These are phyloP conservation scores for Pythium scleroteichum DNA, from an alignment of 352 stramenopile species.

Conservation along the genomic window DNA sequence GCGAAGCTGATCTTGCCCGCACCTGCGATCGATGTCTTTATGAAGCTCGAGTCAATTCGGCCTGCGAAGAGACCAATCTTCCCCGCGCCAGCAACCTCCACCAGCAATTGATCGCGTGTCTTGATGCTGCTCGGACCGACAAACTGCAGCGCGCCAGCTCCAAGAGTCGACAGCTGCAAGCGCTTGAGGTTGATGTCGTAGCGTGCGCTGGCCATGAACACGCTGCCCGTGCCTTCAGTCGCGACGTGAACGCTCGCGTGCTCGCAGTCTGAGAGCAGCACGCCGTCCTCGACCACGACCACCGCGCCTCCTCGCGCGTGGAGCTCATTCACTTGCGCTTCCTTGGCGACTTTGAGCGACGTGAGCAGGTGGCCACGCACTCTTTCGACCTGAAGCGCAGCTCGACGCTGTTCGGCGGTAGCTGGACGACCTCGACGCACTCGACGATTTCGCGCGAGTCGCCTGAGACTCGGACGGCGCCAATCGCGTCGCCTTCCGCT, in stretches of 20 bases:
- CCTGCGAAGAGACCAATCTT: not conserved
- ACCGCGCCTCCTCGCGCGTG: not conserved
- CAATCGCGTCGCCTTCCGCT: not conserved
- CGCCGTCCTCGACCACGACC: conserved; percentile 12
- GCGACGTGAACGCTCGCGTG: conserved; percentile 9
- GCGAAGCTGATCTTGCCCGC: not conserved
- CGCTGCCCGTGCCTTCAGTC: not conserved
- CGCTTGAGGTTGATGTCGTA: conserved; percentile 4
- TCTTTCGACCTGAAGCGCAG: conserved; percentile 15
- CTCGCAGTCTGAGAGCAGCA: conserved; percentile 11
- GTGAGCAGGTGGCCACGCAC: conserved; percentile 19
- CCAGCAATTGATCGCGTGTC: conserved; percentile 7
- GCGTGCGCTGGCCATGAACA: not conserved
- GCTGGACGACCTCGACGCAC: conserved; percentile 16
- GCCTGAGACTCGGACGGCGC: conserved; percentile 6
- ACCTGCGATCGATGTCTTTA: conserved; percentile 15
- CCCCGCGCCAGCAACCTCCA: conserved; percentile 4
- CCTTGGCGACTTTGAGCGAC: not conserved
- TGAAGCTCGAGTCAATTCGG: not conserved
- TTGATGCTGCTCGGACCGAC: not conserved
- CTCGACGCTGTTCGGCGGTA: conserved; percentile 15
- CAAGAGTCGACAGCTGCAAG: not conserved
- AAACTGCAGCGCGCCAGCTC: conserved; percentile 11
- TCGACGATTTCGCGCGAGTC: conserved; percentile 11
- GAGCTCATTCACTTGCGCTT: conserved; percentile 11